Evolutionary conservation across 306 rosid species (phyloP).

Genomic region (Begonia peltatifolia): DNA sequence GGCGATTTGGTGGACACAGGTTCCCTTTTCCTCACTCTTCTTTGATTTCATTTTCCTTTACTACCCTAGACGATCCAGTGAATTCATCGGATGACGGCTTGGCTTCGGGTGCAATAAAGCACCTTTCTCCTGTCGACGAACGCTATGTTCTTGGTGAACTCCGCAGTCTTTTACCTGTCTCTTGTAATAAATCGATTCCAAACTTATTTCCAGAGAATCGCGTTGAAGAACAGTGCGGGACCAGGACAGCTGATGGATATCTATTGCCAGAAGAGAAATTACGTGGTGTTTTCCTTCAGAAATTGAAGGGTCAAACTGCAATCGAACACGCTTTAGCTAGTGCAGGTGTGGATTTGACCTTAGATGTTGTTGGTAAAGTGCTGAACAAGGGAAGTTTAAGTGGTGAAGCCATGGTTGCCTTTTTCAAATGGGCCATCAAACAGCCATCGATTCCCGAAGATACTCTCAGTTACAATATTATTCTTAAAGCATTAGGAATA

Average conservation of each 20-base stretch:
- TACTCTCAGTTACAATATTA: conserved; percentile 24
- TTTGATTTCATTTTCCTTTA: conserved; percentile 13
- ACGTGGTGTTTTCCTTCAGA: conserved; percentile 73
- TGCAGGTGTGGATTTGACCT: conserved; percentile 28
- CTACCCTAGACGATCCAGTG: conserved; percentile 19
- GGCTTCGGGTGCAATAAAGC: background rate
- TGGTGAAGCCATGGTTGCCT: conserved; percentile 51
- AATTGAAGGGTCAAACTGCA: conserved; percentile 48
- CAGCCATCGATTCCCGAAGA: conserved; percentile 34
- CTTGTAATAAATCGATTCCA: background rate
- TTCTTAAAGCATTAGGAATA: conserved; percentile 70
- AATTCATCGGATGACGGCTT: background rate
- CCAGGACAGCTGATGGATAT: conserved; percentile 38
- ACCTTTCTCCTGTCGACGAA: conserved; percentile 20
- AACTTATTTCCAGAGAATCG: background rate
- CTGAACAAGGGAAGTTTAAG: conserved; percentile 49
- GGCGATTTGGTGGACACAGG: background rate
- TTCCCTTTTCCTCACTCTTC: background rate
- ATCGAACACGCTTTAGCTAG: conserved; percentile 42
- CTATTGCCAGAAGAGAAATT: conserved; percentile 55
- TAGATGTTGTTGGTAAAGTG: conserved; percentile 33
- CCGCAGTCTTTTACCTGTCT: conserved; percentile 26
- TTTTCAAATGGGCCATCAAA: conserved; percentile 69
- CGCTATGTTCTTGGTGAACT: conserved; percentile 36
- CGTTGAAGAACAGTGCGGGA: conserved; percentile 8